Evolutionary conservation across 208 protist species (phyloP).

Genomic region (Leishmania turanica): DNA sequence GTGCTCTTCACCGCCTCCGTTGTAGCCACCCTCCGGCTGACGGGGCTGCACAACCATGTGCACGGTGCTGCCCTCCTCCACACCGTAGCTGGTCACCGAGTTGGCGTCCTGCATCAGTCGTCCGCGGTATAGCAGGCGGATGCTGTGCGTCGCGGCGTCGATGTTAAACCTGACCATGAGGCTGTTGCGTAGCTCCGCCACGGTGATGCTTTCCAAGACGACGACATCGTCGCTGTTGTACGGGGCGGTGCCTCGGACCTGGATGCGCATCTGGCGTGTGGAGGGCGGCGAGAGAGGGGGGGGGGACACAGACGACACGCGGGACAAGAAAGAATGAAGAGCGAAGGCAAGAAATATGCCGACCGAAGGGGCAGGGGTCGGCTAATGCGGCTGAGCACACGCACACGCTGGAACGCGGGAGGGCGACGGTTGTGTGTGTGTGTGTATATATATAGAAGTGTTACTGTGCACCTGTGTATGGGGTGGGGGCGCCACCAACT

Average conservation of each 20-base stretch:
- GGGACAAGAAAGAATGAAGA: neutral
- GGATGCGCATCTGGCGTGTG: slow-evolving; percentile 24
- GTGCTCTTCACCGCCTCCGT: neutral
- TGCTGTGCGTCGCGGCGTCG: slow-evolving; percentile 15
- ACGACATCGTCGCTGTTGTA: slow-evolving; percentile 45
- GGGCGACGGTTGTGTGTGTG: neutral
- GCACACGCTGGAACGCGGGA: neutral
- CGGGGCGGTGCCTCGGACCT: slow-evolving; percentile 15
- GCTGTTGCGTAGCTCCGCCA: slow-evolving; percentile 40
- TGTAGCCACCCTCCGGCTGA: neutral
- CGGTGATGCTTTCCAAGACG: slow-evolving; percentile 37
- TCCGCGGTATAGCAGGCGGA: slow-evolving; percentile 42
- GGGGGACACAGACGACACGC: neutral
- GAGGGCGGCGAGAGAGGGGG: neutral
- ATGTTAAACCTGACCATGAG: slow-evolving; percentile 39
- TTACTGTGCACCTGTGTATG: neutral
- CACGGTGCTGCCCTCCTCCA: slow-evolving; percentile 38
- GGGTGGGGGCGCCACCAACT: neutral
- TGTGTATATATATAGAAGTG: neutral
- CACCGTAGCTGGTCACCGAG: slow-evolving; percentile 36
- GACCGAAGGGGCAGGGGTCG: neutral
- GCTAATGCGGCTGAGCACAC: neutral
- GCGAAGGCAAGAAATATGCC: neutral
- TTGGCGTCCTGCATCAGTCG: slow-evolving; percentile 32
- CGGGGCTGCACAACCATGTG: slow-evolving; percentile 45